Percentiles rank a stretch among this genome's conserved stretches.
phyloP scores from a whole-genome alignment of 306 rosid species.

The Pterocarpus macrocarpus region DNA sequence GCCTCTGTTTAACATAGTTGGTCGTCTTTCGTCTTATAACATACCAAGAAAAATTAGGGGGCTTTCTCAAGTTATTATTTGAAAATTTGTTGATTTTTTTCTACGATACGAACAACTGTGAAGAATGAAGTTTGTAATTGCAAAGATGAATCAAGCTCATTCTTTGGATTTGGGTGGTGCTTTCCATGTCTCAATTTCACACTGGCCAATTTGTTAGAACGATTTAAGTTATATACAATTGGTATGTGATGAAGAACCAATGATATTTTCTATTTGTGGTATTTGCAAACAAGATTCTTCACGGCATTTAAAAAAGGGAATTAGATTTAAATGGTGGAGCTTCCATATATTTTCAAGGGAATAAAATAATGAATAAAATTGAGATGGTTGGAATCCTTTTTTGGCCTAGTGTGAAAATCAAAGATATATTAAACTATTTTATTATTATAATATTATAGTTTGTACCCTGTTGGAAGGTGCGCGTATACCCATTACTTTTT shows the following conservation, averaged over 20 bases:
- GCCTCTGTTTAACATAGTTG: not conserved
- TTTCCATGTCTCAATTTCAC: not conserved
- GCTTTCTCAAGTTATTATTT: not conserved
- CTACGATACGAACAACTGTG: not conserved
- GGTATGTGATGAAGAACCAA: not conserved
- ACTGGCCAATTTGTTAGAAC: conserved; percentile 1
- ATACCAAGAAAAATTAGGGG: not conserved
- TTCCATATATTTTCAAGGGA: not conserved
- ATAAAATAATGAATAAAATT: not conserved
- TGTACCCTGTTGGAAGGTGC: not conserved
- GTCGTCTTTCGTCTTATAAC: not conserved
- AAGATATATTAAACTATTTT: not conserved
- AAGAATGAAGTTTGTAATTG: not conserved
- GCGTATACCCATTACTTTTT: too few species aligned
- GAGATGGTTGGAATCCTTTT: not conserved
- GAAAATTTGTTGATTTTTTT: conserved; percentile 5
- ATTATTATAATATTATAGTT: not conserved
- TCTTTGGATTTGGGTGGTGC: conserved; percentile 19
- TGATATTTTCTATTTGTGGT: not conserved
- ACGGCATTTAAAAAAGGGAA: not conserved
- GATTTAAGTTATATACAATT: not conserved
- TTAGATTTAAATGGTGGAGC: not conserved
- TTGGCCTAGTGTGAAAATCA: not conserved
- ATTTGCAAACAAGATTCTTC: not conserved
- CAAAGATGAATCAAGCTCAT: not conserved